Conservation (phyloP, 257 asterid genomes). For the Thymus quinquecostatus region DNA sequence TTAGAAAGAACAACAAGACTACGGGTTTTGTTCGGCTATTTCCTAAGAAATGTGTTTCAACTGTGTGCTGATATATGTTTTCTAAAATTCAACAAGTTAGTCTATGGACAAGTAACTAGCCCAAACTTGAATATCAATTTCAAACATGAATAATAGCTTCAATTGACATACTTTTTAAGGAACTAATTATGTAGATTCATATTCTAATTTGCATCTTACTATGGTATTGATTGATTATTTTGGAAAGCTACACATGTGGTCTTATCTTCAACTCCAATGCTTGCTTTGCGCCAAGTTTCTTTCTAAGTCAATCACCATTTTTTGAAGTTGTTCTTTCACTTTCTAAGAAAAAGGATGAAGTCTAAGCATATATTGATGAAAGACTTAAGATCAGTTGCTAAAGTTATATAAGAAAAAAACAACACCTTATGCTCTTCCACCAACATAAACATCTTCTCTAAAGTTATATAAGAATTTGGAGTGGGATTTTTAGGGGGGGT, state of each 20-base stretch:
- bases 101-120: neutral
- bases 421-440: too few relatives aligned
- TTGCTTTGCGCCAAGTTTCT: too few relatives aligned
- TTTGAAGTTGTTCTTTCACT: too few relatives aligned
- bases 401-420: too few relatives aligned
- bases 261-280: too few relatives aligned
- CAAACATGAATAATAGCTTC: constrained; percentile 12
- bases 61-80: neutral
- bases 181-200: constrained; percentile 3
- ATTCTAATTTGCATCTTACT: constrained; percentile 25
- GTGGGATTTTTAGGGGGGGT: too few relatives aligned
- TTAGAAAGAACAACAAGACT: neutral
- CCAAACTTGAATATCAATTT: neutral
- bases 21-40: neutral
- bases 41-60: neutral
- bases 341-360: too few relatives aligned
- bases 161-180: constrained; percentile 22
- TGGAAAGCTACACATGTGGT: constrained; percentile 24
- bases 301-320: too few relatives aligned
- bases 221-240: constrained; percentile 23
- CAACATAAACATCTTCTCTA: too few relatives aligned
- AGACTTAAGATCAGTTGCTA: too few relatives aligned
- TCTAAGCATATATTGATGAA: too few relatives aligned
- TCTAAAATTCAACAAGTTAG: neutral
- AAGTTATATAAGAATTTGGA: too few relatives aligned